Evolutionary conservation across 495 filamentous ascomycete species (phyloP).

Genomic region (Letharia columbiana): DNA sequence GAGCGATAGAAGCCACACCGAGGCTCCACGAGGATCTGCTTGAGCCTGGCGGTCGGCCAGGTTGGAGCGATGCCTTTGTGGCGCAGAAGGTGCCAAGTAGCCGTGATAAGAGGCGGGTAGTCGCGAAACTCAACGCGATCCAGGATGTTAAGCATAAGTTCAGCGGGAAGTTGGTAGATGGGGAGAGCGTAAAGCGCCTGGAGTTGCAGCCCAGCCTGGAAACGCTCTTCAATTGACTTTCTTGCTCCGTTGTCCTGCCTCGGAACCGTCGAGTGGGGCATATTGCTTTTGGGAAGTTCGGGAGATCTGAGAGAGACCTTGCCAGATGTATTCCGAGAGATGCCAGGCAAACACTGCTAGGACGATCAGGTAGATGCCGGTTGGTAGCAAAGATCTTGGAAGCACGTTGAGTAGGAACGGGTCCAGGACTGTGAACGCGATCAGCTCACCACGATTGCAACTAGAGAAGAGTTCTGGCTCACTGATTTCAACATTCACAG

Average conservation of each 20-base stretch:
- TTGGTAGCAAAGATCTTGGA: conserved; percentile 61
- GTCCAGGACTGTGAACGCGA: conserved; percentile 55
- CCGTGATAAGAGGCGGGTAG: conserved; percentile 34
- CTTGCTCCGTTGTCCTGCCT: conserved; percentile 10
- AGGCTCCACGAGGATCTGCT: conserved; percentile 19
- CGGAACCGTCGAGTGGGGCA: conserved; percentile 11
- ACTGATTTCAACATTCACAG: conserved; percentile 73
- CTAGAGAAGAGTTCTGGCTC: conserved; percentile 18
- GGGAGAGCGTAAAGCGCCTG: conserved; percentile 20
- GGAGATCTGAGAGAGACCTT: conserved; percentile 13
- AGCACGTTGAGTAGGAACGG: conserved; percentile 67
- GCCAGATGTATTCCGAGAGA: conserved; percentile 30
- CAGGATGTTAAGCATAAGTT: conserved; percentile 36
- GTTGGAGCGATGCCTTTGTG: conserved; percentile 22
- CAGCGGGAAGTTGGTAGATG: conserved; percentile 32
- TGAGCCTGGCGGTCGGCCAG: conserved; percentile 13
- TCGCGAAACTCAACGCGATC: conserved; percentile 30
- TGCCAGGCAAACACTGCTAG: conserved; percentile 48
- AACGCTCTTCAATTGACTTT: conserved; percentile 19
- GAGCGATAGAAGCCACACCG: conserved; percentile 18
- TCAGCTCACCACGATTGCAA: conserved; percentile 13
- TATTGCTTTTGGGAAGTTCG: background rate
- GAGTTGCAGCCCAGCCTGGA: conserved; percentile 14
- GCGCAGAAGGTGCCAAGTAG: conserved; percentile 33
- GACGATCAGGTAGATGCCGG: conserved; percentile 48